Percentiles rank a stretch among this genome's conserved stretches.
Conservation (phyloP, 2,329 filamentous ascomycete genomes). For the Claviceps quebecensis region DNA sequence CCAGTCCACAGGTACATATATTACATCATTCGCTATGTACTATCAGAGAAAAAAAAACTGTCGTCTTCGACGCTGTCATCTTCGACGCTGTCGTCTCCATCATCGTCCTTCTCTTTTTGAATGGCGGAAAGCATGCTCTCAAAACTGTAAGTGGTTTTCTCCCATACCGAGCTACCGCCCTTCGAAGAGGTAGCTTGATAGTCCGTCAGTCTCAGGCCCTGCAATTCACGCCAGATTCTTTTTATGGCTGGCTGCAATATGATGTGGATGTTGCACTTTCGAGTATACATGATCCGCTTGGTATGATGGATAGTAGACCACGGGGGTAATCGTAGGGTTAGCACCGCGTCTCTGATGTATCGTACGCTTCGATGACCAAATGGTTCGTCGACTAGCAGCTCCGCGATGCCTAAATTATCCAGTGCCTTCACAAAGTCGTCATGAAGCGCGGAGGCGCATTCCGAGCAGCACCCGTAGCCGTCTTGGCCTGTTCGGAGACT, state of each 20-base stretch:
- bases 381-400: neutral
- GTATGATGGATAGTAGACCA: neutral
- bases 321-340: neutral
- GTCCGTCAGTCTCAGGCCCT: neutral
- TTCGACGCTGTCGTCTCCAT: no score
- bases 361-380: neutral
- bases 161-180: no score
- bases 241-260: neutral
- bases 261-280: neutral
- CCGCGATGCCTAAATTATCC: neutral
- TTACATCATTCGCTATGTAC: no score
- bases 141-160: no score
- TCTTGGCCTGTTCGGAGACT: neutral
- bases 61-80: no score
- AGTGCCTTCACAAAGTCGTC: neutral
- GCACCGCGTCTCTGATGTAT: neutral
- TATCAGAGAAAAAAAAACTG: no score
- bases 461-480: neutral
- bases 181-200: neutral
- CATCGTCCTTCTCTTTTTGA: no score
- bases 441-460: neutral
- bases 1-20: no score
- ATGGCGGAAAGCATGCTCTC: no score
- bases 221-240: accelerated
- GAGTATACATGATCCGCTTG: neutral